Evolutionary conservation across 1,139 yeast genomes (phyloP).

Genomic region (Yamadazyma spencermartinsiae): DNA sequence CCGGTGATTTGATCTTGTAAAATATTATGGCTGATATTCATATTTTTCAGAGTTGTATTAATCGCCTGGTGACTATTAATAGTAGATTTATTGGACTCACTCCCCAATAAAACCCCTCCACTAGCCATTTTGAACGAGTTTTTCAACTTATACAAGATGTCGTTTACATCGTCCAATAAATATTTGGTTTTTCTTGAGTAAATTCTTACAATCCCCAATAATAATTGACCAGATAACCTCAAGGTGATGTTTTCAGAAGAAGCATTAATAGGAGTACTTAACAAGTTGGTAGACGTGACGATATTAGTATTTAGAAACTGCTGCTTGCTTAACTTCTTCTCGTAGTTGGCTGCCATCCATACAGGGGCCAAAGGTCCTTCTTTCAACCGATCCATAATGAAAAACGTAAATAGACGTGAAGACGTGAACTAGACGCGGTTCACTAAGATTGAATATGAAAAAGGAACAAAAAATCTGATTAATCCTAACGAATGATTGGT

Average conservation of each 20-base stretch:
- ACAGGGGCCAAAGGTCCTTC: slow-evolving; percentile 85
- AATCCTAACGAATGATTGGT: too few species aligned
- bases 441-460: too few species aligned
- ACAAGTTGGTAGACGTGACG: slow-evolving; percentile 46
- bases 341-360: slow-evolving; percentile 92
- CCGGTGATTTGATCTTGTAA: slow-evolving; percentile 80
- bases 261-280: slow-evolving; percentile 13
- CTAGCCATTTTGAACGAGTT: slow-evolving; percentile 60
- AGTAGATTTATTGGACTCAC: slow-evolving; percentile 38
- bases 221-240: slow-evolving; percentile 82
- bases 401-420: neutral
- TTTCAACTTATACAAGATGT: slow-evolving; percentile 71
- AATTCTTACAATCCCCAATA: slow-evolving; percentile 86
- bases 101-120: slow-evolving; percentile 36
- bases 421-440: neutral
- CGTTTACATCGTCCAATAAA: slow-evolving; percentile 80
- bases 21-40: slow-evolving; percentile 54
- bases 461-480: too few species aligned
- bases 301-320: slow-evolving; percentile 77
- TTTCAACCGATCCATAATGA: slow-evolving; percentile 6
- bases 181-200: slow-evolving; percentile 86
- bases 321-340: slow-evolving; percentile 73
- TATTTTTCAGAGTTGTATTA: slow-evolving; percentile 4
- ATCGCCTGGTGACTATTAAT: slow-evolving; percentile 28
- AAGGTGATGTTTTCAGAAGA: slow-evolving; percentile 55